Percentiles rank a stretch among this genome's conserved stretches.
These are phyloP conservation scores for Colletotrichum navitas DNA, from an alignment of 2,329 filamentous ascomycete species.

Conservation along the genomic window DNA sequence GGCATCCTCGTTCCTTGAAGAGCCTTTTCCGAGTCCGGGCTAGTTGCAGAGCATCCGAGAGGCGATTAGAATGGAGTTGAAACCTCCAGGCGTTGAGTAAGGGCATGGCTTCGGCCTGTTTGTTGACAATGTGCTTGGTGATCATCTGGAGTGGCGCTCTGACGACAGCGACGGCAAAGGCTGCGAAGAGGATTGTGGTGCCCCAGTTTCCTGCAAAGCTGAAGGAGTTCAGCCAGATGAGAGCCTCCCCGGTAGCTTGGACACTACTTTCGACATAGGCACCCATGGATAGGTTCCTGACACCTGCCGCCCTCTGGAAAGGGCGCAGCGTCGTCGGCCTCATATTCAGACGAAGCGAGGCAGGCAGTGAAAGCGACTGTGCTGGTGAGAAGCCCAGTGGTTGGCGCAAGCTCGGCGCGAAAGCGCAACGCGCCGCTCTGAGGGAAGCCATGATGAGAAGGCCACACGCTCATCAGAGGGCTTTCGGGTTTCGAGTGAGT, in stretches of 20 bases:
- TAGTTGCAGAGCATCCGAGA: neutral
- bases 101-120: slow-evolving; percentile 3
- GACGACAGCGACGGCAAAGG: slow-evolving; percentile 3
- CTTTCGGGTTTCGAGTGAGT: neutral
- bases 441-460: slow-evolving; percentile 30
- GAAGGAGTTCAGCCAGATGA: slow-evolving; percentile 15
- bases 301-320: neutral
- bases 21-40: slow-evolving; percentile 46
- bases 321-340: neutral
- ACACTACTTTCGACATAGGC: slow-evolving; percentile 41
- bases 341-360: slow-evolving; percentile 21
- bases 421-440: slow-evolving; percentile 18
- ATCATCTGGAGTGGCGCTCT: slow-evolving; percentile 13
- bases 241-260: slow-evolving; percentile 38
- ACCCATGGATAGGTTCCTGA: slow-evolving; percentile 49
- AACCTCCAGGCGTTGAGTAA: slow-evolving; percentile 2
- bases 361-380: slow-evolving; percentile 10
- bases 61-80: neutral
- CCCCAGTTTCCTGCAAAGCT: slow-evolving; percentile 3
- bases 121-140: neutral
- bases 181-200: slow-evolving; percentile 11
- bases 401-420: slow-evolving; percentile 13
- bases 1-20: slow-evolving; percentile 56
- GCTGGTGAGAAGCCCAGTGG: slow-evolving; percentile 16
- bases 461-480: neutral